Percentiles rank a stretch among this genome's conserved stretches.
These are phyloP conservation scores for Scutellaria barbata DNA, from an alignment of 257 asterid species.

Conservation along the genomic window DNA sequence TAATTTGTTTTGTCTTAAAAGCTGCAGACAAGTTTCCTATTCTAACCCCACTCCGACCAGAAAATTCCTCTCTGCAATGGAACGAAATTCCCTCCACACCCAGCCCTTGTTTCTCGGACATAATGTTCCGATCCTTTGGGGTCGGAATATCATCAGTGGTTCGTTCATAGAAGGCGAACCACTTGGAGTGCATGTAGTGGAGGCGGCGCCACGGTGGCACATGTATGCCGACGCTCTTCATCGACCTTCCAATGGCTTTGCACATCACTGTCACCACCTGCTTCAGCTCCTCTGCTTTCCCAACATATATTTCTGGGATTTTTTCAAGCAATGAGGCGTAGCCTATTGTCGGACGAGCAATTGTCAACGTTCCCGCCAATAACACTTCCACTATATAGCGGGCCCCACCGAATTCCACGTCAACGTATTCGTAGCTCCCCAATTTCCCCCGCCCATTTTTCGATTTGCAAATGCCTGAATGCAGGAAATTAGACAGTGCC, in stretches of 20 bases:
- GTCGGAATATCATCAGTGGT: no score
- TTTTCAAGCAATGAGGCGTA: conserved; percentile 45
- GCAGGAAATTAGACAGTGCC: no score
- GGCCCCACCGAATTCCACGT: conserved; percentile 35
- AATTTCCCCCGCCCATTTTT: conserved; percentile 37
- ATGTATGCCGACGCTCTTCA: conserved; percentile 49
- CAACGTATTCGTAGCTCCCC: conserved; percentile 66
- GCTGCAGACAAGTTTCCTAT: no score
- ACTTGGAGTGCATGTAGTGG: conserved; percentile 40
- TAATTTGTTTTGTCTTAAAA: no score
- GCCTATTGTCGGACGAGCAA: conserved; percentile 51
- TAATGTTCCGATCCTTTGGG: no score
- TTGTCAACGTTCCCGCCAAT: conserved; percentile 46
- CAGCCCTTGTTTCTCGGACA: no score
- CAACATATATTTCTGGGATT: conserved; percentile 53
- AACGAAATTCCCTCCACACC: no score
- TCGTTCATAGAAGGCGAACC: conserved; percentile 41
- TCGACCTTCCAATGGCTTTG: conserved; percentile 54
- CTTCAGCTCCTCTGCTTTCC: conserved; percentile 50
- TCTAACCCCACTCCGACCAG: no score
- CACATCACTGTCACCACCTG: conserved; percentile 60
- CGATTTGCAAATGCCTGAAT: conserved; percentile 73
- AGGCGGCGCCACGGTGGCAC: conserved; percentile 82
- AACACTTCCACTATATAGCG: conserved; percentile 61
- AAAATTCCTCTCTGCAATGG: no score